Base-by-base conservation (phyloP, 2,329 filamentous ascomycete species). In the Endocalyx cinctus region DNA sequence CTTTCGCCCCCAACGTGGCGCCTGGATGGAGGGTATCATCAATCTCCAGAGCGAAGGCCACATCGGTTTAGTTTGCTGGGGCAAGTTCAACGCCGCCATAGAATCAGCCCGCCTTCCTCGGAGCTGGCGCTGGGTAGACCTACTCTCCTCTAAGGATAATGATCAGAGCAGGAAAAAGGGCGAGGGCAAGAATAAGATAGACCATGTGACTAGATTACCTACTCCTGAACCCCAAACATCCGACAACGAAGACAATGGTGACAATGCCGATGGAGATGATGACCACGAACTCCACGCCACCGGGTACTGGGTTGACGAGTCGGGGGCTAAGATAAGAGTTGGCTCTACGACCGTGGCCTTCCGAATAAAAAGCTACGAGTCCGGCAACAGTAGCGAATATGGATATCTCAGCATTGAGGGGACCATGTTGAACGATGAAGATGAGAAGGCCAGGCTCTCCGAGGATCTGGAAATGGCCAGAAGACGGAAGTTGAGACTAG, bases 31-130 rank as follows among this genome's bases (percentile, higher is more conserved):
- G 46, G 92, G 87, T 10, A 81, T 74, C 46, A 75, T 96, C 35
- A 92, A 90, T 51, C 69, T 96, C 18, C 87, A 94, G 55, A 90
- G 84, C 29, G 86, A 92, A 48, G 87, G 87, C 6, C 87, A 96
- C 54, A 72, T 98, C 6, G 89, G 90, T 14, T 75, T 96, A 3
- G 79, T 94, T 10, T 92, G 87, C 58, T 89, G 87, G 63, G 90
- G 90, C 58, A 78, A 87, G 45, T 97, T 97, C 70, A 94, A 92
- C 47, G 86, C 90, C 2, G 87, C 83, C 27, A 85, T 98, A 39
- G 84, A 90, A 50, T 72, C 82, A 15, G 77, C 76, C 40, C 72
- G 86, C 22, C 67, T 98, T 12, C 92, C 92, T 0, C 60, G 66
- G 11, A 73, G 75, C 16, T 98, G 90, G 92, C 78, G 68, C 41